Evolutionary conservation across 1,284 basidiomycete genomes (phyloP).

Genomic region (Cutaneotrichosporon mucoides): DNA sequence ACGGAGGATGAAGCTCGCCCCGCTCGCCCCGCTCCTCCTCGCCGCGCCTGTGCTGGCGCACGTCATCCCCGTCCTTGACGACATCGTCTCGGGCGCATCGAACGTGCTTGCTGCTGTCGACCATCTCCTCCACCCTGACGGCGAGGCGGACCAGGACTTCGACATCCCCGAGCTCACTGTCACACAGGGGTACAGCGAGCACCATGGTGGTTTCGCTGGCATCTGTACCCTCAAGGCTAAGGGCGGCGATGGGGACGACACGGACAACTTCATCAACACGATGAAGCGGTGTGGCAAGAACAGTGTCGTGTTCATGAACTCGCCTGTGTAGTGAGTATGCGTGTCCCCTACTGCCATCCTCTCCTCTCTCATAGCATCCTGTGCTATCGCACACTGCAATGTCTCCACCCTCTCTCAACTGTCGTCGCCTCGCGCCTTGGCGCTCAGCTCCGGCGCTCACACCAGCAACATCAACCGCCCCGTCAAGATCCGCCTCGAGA

Average conservation of each 20-base stretch:
- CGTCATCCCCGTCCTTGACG: neutral
- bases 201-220: neutral
- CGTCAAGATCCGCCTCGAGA: constrained; percentile 48
- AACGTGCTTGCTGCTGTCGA: neutral
- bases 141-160: neutral
- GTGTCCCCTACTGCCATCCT: too few relatives aligned
- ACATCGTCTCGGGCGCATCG: neutral
- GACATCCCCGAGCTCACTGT: constrained; percentile 2
- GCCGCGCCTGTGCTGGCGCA: neutral
- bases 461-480: constrained; percentile 17
- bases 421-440: too few relatives aligned
- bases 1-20: neutral
- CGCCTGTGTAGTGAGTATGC: constrained; percentile 29
- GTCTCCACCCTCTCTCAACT: too few relatives aligned
- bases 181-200: neutral
- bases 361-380: too few relatives aligned
- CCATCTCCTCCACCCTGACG: neutral
- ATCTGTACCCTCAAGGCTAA: constrained; percentile 50
- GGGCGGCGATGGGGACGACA: constrained; percentile 52
- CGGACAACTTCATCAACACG: constrained; percentile 53
- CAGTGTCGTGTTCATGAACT: constrained; percentile 50
- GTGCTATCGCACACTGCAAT: too few relatives aligned
- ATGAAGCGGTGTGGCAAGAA: constrained; percentile 57
- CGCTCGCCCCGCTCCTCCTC: neutral
- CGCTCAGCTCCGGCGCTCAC: constrained; percentile 18